phyloP scores from a whole-genome alignment of 306 rosid genomes.

The Sechiopsis laciniata region DNA sequence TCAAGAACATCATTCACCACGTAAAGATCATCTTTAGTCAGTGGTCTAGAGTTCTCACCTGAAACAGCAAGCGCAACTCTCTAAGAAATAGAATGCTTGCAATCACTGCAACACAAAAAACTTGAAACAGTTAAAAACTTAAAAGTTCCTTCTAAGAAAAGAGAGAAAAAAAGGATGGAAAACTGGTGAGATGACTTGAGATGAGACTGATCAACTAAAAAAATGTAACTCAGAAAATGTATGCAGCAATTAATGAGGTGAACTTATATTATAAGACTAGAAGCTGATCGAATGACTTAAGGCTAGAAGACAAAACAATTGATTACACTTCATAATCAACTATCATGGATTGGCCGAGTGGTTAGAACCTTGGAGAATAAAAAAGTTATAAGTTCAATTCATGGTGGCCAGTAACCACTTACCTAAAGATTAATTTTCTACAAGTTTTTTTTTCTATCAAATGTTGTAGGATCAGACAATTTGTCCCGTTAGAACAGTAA shows the following conservation, averaged over 20 bases:
- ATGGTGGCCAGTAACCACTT: too few species aligned
- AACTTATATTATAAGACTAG: not conserved
- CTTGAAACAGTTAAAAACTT: constrained; percentile 25
- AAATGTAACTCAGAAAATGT: not conserved
- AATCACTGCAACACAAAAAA: constrained; percentile 44
- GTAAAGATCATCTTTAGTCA: constrained; percentile 9
- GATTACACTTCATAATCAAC: not conserved
- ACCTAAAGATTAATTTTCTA: too few species aligned
- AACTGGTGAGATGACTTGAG: not conserved
- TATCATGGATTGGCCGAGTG: too few species aligned
- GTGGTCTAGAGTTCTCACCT: constrained; percentile 39
- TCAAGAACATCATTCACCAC: not conserved
- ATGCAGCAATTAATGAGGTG: not conserved
- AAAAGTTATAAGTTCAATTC: too few species aligned
- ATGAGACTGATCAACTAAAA: not conserved
- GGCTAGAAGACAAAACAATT: not conserved
- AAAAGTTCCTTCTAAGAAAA: constrained; percentile 24
- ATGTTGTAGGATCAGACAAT: too few species aligned
- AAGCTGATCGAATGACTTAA: not conserved
- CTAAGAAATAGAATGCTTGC: constrained; percentile 57
- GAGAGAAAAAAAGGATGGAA: not conserved
- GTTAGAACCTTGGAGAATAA: too few species aligned
- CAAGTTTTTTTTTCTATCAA: too few species aligned
- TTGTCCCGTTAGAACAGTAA: too few species aligned
- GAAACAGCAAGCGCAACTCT: constrained; percentile 41